phyloP scores from a whole-genome alignment of 2,329 filamentous ascomycete species.

The Xylaria sp. region DNA sequence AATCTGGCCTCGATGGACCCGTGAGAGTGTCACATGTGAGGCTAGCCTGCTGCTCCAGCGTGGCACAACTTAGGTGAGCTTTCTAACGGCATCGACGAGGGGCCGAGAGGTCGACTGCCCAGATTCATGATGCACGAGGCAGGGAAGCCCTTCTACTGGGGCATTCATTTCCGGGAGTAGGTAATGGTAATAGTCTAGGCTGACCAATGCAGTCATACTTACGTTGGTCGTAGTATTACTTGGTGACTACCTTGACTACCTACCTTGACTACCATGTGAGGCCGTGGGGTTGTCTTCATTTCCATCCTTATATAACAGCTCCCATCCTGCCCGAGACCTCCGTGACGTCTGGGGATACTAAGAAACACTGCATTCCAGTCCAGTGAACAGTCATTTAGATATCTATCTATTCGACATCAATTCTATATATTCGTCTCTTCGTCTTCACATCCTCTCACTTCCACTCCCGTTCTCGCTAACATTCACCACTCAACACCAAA shows the following conservation, averaged over 20 bases:
- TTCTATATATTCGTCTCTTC: too few species aligned
- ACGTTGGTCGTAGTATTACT: not conserved
- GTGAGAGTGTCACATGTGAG: not conserved
- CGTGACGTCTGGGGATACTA: not conserved
- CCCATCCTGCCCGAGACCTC: not conserved
- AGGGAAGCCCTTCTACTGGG: not conserved
- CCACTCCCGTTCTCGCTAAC: not conserved
- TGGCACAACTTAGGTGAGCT: not conserved
- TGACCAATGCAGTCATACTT: not conserved
- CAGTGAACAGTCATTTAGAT: not conserved
- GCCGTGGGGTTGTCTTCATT: not conserved
- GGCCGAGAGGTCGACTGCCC: not conserved
- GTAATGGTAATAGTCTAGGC: not conserved
- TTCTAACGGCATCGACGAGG: not conserved
- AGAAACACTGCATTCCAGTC: not conserved
- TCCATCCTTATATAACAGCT: slow-evolving; percentile 4
- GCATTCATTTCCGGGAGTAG: not conserved
- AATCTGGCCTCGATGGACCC: not conserved
- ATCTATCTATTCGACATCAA: too few species aligned
- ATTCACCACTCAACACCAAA: not conserved
- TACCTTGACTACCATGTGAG: not conserved
- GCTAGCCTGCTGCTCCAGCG: not conserved
- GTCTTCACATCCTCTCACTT: not conserved
- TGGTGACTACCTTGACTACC: too few species aligned
- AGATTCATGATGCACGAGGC: not conserved